Evolutionary conservation across 139 green algal genomes (phyloP).

Genomic region (Micromonas pusilla): DNA sequence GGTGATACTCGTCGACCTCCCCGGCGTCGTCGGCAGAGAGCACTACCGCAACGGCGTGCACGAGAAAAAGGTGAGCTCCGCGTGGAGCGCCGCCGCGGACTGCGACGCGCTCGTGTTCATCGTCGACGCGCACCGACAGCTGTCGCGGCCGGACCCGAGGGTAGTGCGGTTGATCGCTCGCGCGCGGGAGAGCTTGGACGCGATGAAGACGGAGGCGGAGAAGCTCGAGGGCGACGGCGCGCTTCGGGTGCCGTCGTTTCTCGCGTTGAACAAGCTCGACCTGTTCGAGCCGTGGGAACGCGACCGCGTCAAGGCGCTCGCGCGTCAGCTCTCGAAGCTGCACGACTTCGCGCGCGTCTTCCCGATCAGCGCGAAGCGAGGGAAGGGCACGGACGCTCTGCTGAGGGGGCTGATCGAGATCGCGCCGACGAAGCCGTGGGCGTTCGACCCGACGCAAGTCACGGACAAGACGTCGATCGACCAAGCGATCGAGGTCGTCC

Average conservation of each 20-base stretch:
- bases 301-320: not conserved
- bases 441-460: not conserved
- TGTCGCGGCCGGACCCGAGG: not conserved
- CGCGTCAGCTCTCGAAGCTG: not conserved
- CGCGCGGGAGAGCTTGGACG: not conserved
- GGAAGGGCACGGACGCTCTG: not conserved
- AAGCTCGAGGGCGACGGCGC: not conserved
- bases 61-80: not conserved
- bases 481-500: constrained; percentile 13
- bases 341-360: not conserved
- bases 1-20: constrained; percentile 30
- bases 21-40: constrained; percentile 12
- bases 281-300: not conserved
- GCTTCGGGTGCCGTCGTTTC: not conserved
- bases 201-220: not conserved
- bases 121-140: constrained; percentile 15
- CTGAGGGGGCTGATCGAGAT: not conserved
- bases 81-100: not conserved
- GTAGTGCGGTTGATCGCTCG: not conserved
- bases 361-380: not conserved
- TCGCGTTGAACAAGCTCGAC: constrained; percentile 20
- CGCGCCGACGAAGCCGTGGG: not conserved
- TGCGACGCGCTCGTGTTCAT: constrained; percentile 13
- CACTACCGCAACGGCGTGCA: constrained; percentile 3
- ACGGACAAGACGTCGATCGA: not conserved